A percentile compares a stretch with the other conserved stretches of the same genome.
Evolutionary conservation across 2,329 filamentous ascomycete genomes (phyloP).

Genomic region (Geosmithia flava): DNA sequence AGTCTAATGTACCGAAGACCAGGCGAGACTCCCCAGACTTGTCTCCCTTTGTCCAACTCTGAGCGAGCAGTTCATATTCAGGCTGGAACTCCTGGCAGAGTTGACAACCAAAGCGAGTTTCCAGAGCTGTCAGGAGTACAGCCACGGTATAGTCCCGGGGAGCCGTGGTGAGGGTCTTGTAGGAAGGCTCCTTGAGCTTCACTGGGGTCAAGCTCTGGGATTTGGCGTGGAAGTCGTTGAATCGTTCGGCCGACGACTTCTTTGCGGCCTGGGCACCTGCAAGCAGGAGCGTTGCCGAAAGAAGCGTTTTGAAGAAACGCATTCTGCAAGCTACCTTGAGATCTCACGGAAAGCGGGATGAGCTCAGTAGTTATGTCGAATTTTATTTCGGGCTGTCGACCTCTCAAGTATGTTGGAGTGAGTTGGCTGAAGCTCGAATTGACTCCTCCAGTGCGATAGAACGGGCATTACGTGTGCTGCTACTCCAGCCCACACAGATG

Average conservation of each 20-base stretch:
- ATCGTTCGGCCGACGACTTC: slow-evolving; percentile 52
- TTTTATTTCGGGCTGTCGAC: neutral
- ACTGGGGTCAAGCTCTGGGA: slow-evolving; percentile 53
- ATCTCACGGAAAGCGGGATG: neutral
- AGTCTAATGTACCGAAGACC: slow-evolving; percentile 79
- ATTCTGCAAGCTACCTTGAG: slow-evolving; percentile 31
- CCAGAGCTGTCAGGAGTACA: slow-evolving; percentile 77
- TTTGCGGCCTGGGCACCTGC: slow-evolving; percentile 50
- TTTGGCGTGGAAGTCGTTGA: slow-evolving; percentile 58
- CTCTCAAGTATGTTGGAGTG: neutral
- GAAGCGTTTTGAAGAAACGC: slow-evolving; percentile 53
- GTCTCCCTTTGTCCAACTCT: slow-evolving; percentile 80
- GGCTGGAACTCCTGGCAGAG: slow-evolving; percentile 86
- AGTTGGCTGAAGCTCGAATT: neutral
- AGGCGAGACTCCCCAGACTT: slow-evolving; percentile 60
- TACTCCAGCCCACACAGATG: no score
- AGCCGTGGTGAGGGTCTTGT: slow-evolving; percentile 59
- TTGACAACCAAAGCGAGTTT: slow-evolving; percentile 70
- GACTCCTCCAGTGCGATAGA: neutral
- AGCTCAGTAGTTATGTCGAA: neutral
- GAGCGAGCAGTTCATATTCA: slow-evolving; percentile 80
- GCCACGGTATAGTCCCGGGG: slow-evolving; percentile 77
- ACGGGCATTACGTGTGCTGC: neutral
- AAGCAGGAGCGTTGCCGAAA: slow-evolving; percentile 50
- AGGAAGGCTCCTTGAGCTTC: slow-evolving; percentile 66